Base-by-base conservation (phyloP, 805 yeast genomes). In the Starmera caribaea region DNA sequence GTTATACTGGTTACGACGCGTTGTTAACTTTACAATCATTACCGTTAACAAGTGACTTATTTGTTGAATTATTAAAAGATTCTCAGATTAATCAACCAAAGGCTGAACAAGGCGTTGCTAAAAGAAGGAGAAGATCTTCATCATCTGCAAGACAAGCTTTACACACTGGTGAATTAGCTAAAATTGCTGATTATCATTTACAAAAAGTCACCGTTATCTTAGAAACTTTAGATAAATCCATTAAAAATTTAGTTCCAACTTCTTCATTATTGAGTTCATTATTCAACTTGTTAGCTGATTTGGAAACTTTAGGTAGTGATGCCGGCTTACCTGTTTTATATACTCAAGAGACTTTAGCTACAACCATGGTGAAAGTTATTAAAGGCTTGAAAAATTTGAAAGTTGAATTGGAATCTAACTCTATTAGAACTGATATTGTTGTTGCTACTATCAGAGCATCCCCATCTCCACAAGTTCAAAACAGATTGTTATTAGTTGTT, bases 401-500 rank as follows among this genome's bases (percentile, higher is more conserved):
- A 40, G 53, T 57, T 10, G 58, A 62, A 43, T 58, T 77, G 14
- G 87, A 83, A 47, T 68, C 84, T 24, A 73, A 74, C 45, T 66
- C 83, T 8, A 69, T 89, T 32, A 73, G 97, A 58, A 90, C 96
- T 3, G 97, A 90, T 58, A 78, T 88, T 41, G 70, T 92, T 48
- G 96, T 92, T 24, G 81, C 90, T 35, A 83, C 96, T 15, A 89
- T 92, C 41, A 76, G 98, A 55, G 75, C 88, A 2, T 81, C 96
- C 1, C 73, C 78, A 34, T 85, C 95, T 26, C 97, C 97, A 3
- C 97, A 90, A 60, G 94, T 89, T 24, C 98, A 92, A 63, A 92
- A 92, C 63, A 75, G 88, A 48, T 63, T 90, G 38, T 66, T 92
- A 43, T 65, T 90, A 42, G 90, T 92, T 24, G 79, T 92, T 48